Evolutionary conservation across 1,139 yeast genomes (phyloP).

Genomic region (Pneumocystis jirovecii): DNA sequence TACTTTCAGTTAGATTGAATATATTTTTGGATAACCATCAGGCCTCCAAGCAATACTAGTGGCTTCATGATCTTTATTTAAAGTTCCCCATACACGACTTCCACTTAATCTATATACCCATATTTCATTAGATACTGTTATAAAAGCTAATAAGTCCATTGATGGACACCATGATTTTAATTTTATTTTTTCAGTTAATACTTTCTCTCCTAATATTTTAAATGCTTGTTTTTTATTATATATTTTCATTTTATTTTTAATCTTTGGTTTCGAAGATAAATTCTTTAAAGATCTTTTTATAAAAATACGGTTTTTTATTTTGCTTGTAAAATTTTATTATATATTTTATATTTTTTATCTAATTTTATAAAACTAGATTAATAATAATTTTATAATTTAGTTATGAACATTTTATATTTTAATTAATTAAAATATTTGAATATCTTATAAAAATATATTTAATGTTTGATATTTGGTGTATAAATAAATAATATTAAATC

Average conservation of each 20-base stretch:
- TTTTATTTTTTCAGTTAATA: constrained; percentile 9
- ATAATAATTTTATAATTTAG: too few species aligned
- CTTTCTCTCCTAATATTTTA: constrained; percentile 11
- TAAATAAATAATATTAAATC: too few species aligned
- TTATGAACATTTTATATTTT: too few species aligned
- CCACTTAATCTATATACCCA: constrained; percentile 15
- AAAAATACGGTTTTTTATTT: not conserved
- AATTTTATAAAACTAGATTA: too few species aligned
- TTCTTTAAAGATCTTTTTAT: not conserved
- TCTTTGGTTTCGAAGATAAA: not conserved
- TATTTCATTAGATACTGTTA: constrained; percentile 12
- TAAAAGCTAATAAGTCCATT: constrained; percentile 16
- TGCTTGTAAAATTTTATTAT: not conserved
- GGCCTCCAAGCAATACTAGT: constrained; percentile 14
- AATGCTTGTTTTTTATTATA: constrained; percentile 6
- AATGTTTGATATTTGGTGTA: not conserved
- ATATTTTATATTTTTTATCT: not conserved
- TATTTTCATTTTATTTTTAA: not conserved
- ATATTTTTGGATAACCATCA: constrained; percentile 12
- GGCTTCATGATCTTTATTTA: constrained; percentile 5
- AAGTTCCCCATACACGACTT: constrained; percentile 16
- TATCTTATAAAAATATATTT: not conserved
- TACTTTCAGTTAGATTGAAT: not conserved
- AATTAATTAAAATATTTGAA: too few species aligned
- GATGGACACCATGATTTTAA: constrained; percentile 16